Evolutionary conservation across 352 stramenopile genomes (phyloP).

Genomic region (Phytopythium aichiense): DNA sequence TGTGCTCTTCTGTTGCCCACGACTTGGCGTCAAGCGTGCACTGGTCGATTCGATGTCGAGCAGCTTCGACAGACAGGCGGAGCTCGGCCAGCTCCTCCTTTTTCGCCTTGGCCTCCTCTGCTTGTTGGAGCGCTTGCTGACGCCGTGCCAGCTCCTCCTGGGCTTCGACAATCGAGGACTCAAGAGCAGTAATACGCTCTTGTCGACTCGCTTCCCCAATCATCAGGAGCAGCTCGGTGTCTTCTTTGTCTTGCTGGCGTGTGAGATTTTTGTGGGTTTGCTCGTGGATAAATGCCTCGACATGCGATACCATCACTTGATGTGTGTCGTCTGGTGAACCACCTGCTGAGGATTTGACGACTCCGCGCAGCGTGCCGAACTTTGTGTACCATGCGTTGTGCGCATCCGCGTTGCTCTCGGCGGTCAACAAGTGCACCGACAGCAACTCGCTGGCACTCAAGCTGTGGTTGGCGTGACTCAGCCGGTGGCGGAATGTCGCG

Average conservation of each 20-base stretch:
- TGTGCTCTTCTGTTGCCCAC: slow-evolving; percentile 22
- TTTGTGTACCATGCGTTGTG: slow-evolving; percentile 42
- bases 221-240: slow-evolving; percentile 20
- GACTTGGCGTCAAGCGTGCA: slow-evolving; percentile 13
- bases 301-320: slow-evolving; percentile 22
- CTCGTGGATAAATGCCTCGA: slow-evolving; percentile 23
- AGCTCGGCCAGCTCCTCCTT: slow-evolving; percentile 68
- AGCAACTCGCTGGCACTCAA: slow-evolving; percentile 43
- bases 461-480: slow-evolving; percentile 46
- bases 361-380: slow-evolving; percentile 44
- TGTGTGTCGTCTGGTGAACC: slow-evolving; percentile 26
- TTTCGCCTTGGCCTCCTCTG: slow-evolving; percentile 71
- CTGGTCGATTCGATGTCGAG: slow-evolving; percentile 29
- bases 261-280: slow-evolving; percentile 6
- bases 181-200: slow-evolving; percentile 22
- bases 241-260: slow-evolving; percentile 26
- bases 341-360: slow-evolving; percentile 11
- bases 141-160: slow-evolving; percentile 30
- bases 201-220: slow-evolving; percentile 37
- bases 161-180: slow-evolving; percentile 30
- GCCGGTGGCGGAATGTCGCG: slow-evolving; percentile 43
- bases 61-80: slow-evolving; percentile 29
- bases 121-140: slow-evolving; percentile 40
- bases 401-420: slow-evolving; percentile 15
- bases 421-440: slow-evolving; percentile 43